Percentiles rank a stretch among this genome's conserved stretches.
These are phyloP conservation scores for Musa acuminata DNA, from an alignment of 176 grass and related monocot species.

Conservation along the genomic window DNA sequence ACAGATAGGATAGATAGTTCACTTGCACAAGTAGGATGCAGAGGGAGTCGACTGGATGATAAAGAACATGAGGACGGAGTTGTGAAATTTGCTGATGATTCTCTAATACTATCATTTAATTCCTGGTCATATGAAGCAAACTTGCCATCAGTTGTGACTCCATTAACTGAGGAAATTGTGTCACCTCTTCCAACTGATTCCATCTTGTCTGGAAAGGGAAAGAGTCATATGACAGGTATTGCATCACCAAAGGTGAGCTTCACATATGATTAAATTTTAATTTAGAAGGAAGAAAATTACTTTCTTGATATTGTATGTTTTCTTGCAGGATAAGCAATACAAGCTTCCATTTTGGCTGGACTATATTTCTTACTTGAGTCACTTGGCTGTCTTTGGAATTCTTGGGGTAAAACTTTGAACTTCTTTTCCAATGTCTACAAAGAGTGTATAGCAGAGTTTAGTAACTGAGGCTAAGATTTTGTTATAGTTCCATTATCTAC, in stretches of 20 bases:
- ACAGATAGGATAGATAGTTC: conserved; percentile 21
- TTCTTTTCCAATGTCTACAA: neutral
- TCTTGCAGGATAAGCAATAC: conserved; percentile 50
- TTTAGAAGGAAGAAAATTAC: neutral
- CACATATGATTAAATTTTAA: neutral
- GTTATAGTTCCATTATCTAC: neutral
- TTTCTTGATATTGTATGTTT: conserved; percentile 12
- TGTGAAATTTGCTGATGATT: conserved; percentile 32
- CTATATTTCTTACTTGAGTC: conserved; percentile 67
- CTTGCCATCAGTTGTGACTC: conserved; percentile 9
- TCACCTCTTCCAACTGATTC: conserved; percentile 22
- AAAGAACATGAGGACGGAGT: conserved; percentile 24
- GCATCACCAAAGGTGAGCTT: neutral
- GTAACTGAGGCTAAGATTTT: neutral
- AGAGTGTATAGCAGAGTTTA: neutral
- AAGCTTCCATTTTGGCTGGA: conserved; percentile 44
- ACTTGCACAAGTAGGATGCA: conserved; percentile 27
- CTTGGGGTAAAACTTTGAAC: conserved; percentile 54
- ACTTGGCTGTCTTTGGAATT: conserved; percentile 73
- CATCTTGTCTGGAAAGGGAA: conserved; percentile 4
- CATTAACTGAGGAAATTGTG: conserved; percentile 6
- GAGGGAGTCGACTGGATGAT: neutral
- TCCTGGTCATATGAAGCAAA: neutral
- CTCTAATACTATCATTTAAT: conserved; percentile 17
- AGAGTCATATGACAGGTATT: neutral